Conservation (phyloP, 352 stramenopile species). For the Plasmopara viticola region DNA sequence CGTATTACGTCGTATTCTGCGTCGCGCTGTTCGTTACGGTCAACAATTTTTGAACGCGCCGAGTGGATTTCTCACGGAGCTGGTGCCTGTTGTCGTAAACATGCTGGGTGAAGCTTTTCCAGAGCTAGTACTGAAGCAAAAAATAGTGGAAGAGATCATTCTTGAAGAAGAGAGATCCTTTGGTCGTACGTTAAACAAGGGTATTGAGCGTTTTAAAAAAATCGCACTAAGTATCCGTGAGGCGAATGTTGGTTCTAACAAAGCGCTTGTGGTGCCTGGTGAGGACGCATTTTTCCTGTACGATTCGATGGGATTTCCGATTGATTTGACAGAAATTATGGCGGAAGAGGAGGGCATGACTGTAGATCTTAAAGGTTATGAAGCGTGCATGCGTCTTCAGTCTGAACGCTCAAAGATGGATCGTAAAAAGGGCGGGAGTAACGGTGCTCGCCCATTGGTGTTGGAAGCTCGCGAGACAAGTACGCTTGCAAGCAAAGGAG, state of each 20-base stretch:
- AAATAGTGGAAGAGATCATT: conserved; percentile 90
- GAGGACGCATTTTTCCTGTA: conserved; percentile 98
- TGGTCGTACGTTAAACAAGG: conserved; percentile 92
- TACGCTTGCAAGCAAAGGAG: conserved; percentile 70
- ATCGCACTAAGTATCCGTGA: conserved; percentile 72
- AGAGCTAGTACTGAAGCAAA: conserved; percentile 91
- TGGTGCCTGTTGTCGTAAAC: conserved; percentile 92
- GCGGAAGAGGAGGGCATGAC: conserved; percentile 92
- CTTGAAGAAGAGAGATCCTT: conserved; percentile 97
- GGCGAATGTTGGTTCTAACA: conserved; percentile 40
- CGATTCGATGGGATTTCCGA: conserved; percentile 97
- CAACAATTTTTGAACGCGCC: conserved; percentile 95
- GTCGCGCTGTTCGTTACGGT: conserved; percentile 96
- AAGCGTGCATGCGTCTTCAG: conserved; percentile 90
- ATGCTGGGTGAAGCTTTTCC: conserved; percentile 94
- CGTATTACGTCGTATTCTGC: conserved; percentile 96
- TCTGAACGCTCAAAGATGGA: conserved; percentile 78
- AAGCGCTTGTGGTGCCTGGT: conserved; percentile 83
- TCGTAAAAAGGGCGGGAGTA: conserved; percentile 84
- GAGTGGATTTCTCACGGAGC: conserved; percentile 92
- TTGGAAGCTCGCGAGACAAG: conserved; percentile 94
- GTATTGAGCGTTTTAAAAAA: conserved; percentile 86
- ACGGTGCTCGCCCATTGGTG: conserved; percentile 75
- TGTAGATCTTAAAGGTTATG: conserved; percentile 92
- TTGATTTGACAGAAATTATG: conserved; percentile 98